Percentiles rank a stretch among this genome's conserved stretches.
Conservation (phyloP, 306 rosid genomes). For the Echinosophora koreensis region DNA sequence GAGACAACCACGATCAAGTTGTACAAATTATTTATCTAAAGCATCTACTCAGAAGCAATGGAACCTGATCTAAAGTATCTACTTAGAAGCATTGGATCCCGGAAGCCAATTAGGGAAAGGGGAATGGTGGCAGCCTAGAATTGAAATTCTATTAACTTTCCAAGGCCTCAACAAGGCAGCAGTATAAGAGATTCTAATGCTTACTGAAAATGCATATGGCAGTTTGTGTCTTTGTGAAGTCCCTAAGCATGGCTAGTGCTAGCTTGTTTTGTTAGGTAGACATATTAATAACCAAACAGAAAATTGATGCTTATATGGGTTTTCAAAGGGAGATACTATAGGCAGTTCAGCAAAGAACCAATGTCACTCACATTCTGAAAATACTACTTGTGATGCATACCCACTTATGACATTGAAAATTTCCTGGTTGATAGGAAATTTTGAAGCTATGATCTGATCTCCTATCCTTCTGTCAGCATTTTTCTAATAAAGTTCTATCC, state of each 20-base stretch:
- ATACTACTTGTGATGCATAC: not conserved
- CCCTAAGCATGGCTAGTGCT: not conserved
- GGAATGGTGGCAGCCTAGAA: not conserved
- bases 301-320: not conserved
- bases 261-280: not conserved
- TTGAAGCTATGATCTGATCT: not conserved
- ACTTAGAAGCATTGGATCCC: too few species aligned
- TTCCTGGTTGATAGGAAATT: not conserved
- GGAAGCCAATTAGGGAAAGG: not conserved
- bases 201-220: not conserved
- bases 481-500: not conserved
- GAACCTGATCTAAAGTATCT: too few species aligned
- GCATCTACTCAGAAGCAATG: not conserved
- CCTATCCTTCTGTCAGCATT: not conserved
- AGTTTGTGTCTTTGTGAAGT: not conserved
- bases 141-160: not conserved
- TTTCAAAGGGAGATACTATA: not conserved
- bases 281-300: not conserved
- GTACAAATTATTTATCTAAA: not conserved
- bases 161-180: not conserved
- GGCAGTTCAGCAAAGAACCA: not conserved
- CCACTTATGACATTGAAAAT: constrained; percentile 1
- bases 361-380: not conserved
- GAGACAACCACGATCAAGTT: not conserved
- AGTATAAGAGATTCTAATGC: not conserved